These are phyloP conservation scores for Exophiala dermatitidis DNA, from an alignment of 2,329 filamentous ascomycete species.

Conservation along the genomic window DNA sequence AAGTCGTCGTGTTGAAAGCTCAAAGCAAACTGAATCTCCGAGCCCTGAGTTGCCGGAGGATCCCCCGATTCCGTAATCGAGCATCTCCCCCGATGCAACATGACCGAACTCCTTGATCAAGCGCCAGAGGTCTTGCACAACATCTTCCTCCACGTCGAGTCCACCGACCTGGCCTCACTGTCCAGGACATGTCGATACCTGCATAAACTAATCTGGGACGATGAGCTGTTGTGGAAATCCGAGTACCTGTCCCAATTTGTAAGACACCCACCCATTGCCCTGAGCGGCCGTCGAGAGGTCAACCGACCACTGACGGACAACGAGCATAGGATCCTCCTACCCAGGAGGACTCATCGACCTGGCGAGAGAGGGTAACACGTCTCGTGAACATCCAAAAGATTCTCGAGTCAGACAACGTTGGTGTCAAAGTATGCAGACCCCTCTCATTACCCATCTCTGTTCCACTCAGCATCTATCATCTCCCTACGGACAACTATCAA, in stretches of 20 bases:
- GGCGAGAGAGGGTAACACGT: constrained; percentile 34
- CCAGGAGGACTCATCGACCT: constrained; percentile 26
- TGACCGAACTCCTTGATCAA: constrained; percentile 33
- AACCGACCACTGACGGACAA: constrained; percentile 3
- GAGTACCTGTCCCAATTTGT: constrained; percentile 56
- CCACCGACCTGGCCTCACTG: constrained; percentile 50
- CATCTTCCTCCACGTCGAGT: constrained; percentile 52
- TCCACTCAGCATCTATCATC: not conserved
- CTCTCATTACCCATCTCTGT: constrained; percentile 18
- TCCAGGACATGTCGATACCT: constrained; percentile 49
- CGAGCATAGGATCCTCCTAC: constrained; percentile 21
- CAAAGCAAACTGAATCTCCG: too few species aligned
- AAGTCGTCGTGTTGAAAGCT: too few species aligned
- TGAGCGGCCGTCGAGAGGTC: not conserved
- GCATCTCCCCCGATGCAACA: constrained; percentile 1
- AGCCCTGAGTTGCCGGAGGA: too few species aligned
- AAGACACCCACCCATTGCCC: constrained; percentile 22
- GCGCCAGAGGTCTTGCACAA: constrained; percentile 58
- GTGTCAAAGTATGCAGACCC: constrained; percentile 33
- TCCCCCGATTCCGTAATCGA: not conserved
- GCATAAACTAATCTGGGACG: constrained; percentile 49
- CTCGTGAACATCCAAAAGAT: constrained; percentile 39
- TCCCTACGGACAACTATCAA: not conserved
- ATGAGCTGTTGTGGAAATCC: constrained; percentile 54
- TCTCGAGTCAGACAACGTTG: constrained; percentile 36